These are phyloP conservation scores for Naganishia cerealis DNA, from an alignment of 1,284 basidiomycete genomes.

Conservation along the genomic window DNA sequence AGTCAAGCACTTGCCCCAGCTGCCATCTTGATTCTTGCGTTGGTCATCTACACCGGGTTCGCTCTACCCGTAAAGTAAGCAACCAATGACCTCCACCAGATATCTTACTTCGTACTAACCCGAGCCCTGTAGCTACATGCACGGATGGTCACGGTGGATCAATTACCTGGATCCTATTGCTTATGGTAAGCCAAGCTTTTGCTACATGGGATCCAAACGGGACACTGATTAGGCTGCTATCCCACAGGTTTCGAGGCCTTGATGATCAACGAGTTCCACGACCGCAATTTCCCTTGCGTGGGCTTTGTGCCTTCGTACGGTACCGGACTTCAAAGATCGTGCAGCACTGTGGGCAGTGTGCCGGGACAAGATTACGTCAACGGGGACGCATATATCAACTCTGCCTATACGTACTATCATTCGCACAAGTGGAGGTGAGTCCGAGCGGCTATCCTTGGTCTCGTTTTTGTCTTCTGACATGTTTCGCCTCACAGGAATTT, in stretches of 20 bases:
- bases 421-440: slow-evolving; percentile 67
- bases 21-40: slow-evolving; percentile 54
- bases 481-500: slow-evolving; percentile 55
- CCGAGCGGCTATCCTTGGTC: not conserved
- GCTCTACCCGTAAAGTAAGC: slow-evolving; percentile 47
- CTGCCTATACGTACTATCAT: slow-evolving; percentile 66
- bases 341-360: slow-evolving; percentile 54
- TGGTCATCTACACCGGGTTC: slow-evolving; percentile 58
- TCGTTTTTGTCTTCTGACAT: not conserved
- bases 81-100: slow-evolving; percentile 13
- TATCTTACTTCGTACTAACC: not conserved
- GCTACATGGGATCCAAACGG: not conserved
- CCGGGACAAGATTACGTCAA: slow-evolving; percentile 53
- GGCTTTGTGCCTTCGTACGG: slow-evolving; percentile 52
- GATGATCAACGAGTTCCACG: slow-evolving; percentile 58
- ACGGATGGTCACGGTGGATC: slow-evolving; percentile 58
- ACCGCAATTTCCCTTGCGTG: slow-evolving; percentile 48
- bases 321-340: slow-evolving; percentile 49
- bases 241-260: slow-evolving; percentile 53
- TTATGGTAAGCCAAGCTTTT: slow-evolving; percentile 12
- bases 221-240: not conserved
- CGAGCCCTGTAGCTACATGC: slow-evolving; percentile 41
- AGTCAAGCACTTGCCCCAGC: slow-evolving; percentile 56
- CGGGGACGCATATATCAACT: slow-evolving; percentile 60
- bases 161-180: slow-evolving; percentile 57